Evolutionary conservation across 2,329 filamentous ascomycete genomes (phyloP).

Genomic region (Fusarium sp.): DNA sequence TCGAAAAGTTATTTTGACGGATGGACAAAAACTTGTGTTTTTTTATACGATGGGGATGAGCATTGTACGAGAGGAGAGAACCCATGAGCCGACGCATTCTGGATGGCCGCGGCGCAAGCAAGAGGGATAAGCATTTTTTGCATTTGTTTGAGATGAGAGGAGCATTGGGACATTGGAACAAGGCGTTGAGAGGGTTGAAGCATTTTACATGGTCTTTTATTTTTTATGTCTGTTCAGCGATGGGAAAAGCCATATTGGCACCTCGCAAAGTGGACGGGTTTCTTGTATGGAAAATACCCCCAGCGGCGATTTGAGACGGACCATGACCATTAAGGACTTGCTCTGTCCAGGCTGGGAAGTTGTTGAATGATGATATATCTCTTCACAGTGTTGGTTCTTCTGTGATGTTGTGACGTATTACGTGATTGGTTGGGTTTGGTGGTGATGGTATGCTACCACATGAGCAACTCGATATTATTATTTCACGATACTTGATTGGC

Average conservation of each 20-base stretch:
- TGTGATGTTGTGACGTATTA: not conserved
- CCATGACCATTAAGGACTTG: constrained; percentile 16
- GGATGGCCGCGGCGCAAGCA: constrained; percentile 39
- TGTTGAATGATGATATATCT: constrained; percentile 12
- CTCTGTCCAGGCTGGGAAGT: constrained; percentile 13
- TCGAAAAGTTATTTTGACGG: not conserved
- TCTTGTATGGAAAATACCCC: constrained; percentile 27
- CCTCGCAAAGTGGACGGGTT: constrained; percentile 19
- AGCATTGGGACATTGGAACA: constrained; percentile 32
- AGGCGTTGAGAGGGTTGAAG: constrained; percentile 30
- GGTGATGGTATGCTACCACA: not conserved
- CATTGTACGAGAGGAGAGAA: constrained; percentile 5
- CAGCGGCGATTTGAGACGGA: constrained; percentile 14
- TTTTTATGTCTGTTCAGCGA: constrained; percentile 2
- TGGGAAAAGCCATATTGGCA: not conserved
- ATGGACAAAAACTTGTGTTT: not conserved
- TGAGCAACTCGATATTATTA: not conserved
- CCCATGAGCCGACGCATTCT: constrained; percentile 28
- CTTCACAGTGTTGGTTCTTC: not conserved
- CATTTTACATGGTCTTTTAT: not conserved
- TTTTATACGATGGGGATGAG: constrained; percentile 1
- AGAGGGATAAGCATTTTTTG: constrained; percentile 26
- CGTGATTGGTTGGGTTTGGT: not conserved
- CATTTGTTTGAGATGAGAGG: constrained; percentile 24
- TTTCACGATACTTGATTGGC: not conserved